A percentile compares a stretch with the other conserved stretches of the same genome.
These are phyloP conservation scores for Nicotiana tabacum DNA, from an alignment of 257 asterid genomes.

Conservation along the genomic window DNA sequence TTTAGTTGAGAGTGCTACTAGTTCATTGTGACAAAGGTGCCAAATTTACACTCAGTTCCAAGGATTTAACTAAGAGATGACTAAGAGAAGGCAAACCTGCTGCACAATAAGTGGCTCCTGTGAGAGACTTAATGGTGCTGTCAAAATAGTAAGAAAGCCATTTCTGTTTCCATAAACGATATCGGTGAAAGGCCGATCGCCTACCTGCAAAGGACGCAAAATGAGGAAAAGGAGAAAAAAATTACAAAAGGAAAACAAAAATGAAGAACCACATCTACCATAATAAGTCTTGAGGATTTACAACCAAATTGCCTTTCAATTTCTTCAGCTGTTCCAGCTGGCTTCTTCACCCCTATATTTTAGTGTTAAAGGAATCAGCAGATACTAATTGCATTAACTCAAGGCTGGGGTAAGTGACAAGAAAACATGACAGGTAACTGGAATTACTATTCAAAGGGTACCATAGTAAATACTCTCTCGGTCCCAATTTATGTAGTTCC, in stretches of 20 bases:
- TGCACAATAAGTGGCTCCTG: slow-evolving; percentile 83
- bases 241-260: not conserved
- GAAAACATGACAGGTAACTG: not conserved
- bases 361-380: slow-evolving; percentile 10
- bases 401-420: not conserved
- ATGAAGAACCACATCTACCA: slow-evolving; percentile 37
- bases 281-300: slow-evolving; percentile 70
- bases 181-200: slow-evolving; percentile 95
- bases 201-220: slow-evolving; percentile 52
- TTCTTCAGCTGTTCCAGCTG: slow-evolving; percentile 93
- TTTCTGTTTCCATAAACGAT: slow-evolving; percentile 83
- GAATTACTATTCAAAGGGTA: not conserved
- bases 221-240: not conserved
- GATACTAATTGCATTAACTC: slow-evolving; percentile 8
- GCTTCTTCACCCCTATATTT: slow-evolving; percentile 69
- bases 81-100: slow-evolving; percentile 41
- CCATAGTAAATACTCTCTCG: not conserved
- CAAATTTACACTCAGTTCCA: not conserved
- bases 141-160: slow-evolving; percentile 75
- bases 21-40: not conserved
- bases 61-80: not conserved
- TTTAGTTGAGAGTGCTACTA: not conserved
- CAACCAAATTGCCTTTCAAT: slow-evolving; percentile 77
- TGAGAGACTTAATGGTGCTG: slow-evolving; percentile 67
- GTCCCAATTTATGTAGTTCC: no score